Evolutionary conservation across 352 stramenopile species (phyloP).

Genomic region (Detonula confervacea): DNA sequence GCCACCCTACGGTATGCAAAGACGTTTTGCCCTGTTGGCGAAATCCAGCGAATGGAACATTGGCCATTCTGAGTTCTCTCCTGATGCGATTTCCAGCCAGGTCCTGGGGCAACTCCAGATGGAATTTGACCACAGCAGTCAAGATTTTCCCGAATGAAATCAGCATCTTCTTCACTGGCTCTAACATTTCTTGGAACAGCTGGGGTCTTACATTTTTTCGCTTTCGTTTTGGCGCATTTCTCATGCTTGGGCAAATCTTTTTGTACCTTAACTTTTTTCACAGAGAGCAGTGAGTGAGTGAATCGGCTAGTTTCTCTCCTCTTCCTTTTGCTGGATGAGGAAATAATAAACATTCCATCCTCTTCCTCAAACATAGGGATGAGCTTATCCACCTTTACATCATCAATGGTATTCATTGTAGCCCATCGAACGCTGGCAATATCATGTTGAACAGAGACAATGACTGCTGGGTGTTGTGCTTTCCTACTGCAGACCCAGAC

Average conservation of each 20-base stretch:
- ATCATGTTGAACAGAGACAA: slow-evolving; percentile 20
- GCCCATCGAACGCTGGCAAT: slow-evolving; percentile 23
- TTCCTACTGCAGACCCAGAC: slow-evolving; percentile 26
- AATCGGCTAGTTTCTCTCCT: slow-evolving; percentile 10
- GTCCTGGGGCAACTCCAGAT: neutral
- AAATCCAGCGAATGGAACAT: neutral
- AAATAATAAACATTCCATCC: neutral
- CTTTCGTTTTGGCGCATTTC: neutral
- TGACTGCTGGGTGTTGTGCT: slow-evolving; percentile 16
- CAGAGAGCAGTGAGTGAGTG: neutral
- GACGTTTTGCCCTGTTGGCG: neutral
- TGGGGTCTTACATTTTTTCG: neutral
- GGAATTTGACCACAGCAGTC: neutral
- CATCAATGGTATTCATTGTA: slow-evolving; percentile 3
- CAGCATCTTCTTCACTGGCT: neutral
- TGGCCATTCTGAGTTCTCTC: neutral
- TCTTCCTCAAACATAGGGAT: slow-evolving; percentile 34
- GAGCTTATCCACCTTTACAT: slow-evolving; percentile 25
- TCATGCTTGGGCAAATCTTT: neutral
- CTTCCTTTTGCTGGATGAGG: slow-evolving; percentile 20
- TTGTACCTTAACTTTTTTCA: neutral
- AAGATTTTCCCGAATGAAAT: slow-evolving; percentile 3
- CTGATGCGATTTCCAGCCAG: neutral
- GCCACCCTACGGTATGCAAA: neutral
- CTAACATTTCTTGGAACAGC: neutral